Conservation (phyloP, 2,329 filamentous ascomycete species). For the Xylaria digitata region DNA sequence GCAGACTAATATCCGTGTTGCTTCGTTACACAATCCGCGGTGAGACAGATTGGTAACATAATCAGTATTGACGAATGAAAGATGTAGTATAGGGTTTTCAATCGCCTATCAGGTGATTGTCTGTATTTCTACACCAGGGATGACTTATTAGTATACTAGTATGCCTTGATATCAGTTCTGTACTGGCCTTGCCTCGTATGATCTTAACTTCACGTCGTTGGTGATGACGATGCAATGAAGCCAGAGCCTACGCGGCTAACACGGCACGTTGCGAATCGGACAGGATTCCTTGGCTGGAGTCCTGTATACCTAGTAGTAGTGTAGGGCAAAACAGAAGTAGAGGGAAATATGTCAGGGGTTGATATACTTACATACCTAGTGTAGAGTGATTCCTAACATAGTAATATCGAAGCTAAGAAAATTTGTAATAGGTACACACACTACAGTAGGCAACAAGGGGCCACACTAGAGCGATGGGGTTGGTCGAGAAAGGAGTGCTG, state of each 20-base stretch:
- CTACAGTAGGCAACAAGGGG: conserved; percentile 8
- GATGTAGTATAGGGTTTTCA: conserved; percentile 8
- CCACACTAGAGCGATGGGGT: not conserved
- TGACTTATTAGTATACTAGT: not conserved
- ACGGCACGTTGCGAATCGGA: conserved; percentile 18
- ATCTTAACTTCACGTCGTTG: conserved; percentile 16
- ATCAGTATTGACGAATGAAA: conserved; percentile 14
- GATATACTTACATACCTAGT: not conserved
- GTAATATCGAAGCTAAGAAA: conserved; percentile 4
- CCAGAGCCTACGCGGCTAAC: conserved; percentile 5
- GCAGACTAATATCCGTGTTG: not conserved
- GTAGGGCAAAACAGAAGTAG: not conserved
- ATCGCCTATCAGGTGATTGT: conserved; percentile 19
- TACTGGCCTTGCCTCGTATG: conserved; percentile 8
- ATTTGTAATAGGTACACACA: conserved; percentile 26
- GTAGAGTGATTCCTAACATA: no score
- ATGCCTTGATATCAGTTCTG: conserved; percentile 1
- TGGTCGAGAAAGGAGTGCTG: conserved; percentile 11
- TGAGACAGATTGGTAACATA: conserved; percentile 27
- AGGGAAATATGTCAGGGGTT: conserved; percentile 14
- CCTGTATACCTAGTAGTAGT: not conserved
- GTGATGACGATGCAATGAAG: conserved; percentile 14
- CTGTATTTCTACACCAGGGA: conserved; percentile 13
- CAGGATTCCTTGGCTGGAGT: conserved; percentile 6
- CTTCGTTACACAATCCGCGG: conserved; percentile 19